Conservation (phyloP, 2,329 filamentous ascomycete genomes). For the Penicillium glabrum region DNA sequence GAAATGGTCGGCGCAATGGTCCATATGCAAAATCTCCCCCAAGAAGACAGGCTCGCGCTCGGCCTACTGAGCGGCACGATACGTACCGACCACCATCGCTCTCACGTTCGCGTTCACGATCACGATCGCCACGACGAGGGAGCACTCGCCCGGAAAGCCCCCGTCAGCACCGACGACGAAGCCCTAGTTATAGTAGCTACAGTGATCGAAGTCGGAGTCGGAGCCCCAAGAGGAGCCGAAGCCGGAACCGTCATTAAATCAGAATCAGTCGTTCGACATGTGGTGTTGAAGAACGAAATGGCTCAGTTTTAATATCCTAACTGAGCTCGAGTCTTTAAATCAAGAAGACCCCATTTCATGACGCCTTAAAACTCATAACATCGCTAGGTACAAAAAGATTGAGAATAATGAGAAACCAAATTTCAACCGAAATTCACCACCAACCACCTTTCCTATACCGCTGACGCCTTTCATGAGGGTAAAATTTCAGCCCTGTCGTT, state of each 20-base stretch:
- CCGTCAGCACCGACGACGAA: slow-evolving; percentile 51
- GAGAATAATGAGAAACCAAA: background rate
- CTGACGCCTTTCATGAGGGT: background rate
- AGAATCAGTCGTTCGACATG: background rate
- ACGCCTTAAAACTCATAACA: background rate
- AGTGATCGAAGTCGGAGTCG: slow-evolving; percentile 49
- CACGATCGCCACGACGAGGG: slow-evolving; percentile 43
- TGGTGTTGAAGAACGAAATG: background rate
- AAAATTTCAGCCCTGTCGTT: background rate
- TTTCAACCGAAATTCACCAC: background rate
- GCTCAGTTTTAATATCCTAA: background rate
- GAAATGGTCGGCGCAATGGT: slow-evolving; percentile 51
- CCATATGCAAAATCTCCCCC: slow-evolving; percentile 32
- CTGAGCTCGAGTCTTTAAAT: background rate
- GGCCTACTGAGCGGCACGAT: slow-evolving; percentile 50
- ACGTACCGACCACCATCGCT: slow-evolving; percentile 62
- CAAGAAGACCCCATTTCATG: background rate
- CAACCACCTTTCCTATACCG: background rate
- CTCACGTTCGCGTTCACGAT: slow-evolving; percentile 47
- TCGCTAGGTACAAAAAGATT: background rate
- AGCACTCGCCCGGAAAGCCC: slow-evolving; percentile 36
- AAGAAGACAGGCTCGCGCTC: slow-evolving; percentile 40
- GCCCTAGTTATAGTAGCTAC: slow-evolving; percentile 63
- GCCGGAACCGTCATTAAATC: slow-evolving; percentile 25
- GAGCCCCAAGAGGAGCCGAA: slow-evolving; percentile 52